phyloP scores from a whole-genome alignment of 2,329 filamentous ascomycete species.

The Tolypocladium tropicale region DNA sequence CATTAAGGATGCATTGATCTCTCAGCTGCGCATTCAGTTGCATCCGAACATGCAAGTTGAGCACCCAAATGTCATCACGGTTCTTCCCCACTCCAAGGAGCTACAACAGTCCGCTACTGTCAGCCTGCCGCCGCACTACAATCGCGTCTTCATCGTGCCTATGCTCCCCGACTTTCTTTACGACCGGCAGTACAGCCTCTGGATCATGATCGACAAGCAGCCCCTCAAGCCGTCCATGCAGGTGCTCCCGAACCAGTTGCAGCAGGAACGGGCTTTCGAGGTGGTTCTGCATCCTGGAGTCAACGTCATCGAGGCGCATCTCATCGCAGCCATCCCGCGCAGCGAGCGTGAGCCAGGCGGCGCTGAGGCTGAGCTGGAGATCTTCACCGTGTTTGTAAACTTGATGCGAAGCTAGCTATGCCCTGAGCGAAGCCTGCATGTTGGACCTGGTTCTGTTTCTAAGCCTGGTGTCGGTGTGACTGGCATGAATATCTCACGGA shows the following conservation, averaged over 20 bases:
- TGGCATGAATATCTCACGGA: not conserved
- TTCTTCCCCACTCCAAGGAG: slow-evolving; percentile 55
- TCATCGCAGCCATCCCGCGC: slow-evolving; percentile 59
- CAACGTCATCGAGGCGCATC: slow-evolving; percentile 69
- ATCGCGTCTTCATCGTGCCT: slow-evolving; percentile 61
- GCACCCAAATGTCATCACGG: slow-evolving; percentile 50
- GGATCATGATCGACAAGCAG: slow-evolving; percentile 59
- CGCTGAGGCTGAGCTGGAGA: slow-evolving; percentile 65
- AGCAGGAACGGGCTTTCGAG: slow-evolving; percentile 62
- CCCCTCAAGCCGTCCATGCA: slow-evolving; percentile 38
- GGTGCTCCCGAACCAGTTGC: slow-evolving; percentile 45
- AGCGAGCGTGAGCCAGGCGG: slow-evolving; percentile 46
- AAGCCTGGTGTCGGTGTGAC: not conserved
- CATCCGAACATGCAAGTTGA: slow-evolving; percentile 56
- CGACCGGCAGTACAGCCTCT: slow-evolving; percentile 64
- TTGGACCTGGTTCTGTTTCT: not conserved
- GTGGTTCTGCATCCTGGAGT: slow-evolving; percentile 59
- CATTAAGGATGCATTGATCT: slow-evolving; percentile 53
- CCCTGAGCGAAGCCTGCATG: not conserved
- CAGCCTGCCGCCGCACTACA: slow-evolving; percentile 56
- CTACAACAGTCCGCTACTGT: slow-evolving; percentile 65
- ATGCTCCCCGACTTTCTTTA: slow-evolving; percentile 53
- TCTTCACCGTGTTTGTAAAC: slow-evolving; percentile 66
- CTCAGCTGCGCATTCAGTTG: slow-evolving; percentile 53
- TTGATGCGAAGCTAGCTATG: slow-evolving; percentile 33